phyloP scores from a whole-genome alignment of 1,284 basidiomycete species.

The Mycosarcoma maydis region DNA sequence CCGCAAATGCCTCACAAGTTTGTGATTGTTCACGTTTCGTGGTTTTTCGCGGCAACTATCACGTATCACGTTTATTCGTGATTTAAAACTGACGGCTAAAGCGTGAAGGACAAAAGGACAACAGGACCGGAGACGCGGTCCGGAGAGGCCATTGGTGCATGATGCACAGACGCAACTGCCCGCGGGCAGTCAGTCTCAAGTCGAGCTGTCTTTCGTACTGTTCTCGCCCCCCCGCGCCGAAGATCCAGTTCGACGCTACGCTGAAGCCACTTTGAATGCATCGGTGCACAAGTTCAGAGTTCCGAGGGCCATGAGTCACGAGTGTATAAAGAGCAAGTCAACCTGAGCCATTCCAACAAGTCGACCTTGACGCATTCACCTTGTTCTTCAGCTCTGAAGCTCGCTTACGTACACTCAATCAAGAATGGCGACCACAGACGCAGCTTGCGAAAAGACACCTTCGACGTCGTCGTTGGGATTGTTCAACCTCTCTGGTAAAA shows the following conservation, averaged over 20 bases:
- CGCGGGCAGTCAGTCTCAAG: neutral
- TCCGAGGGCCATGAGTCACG: no score
- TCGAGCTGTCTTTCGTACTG: neutral
- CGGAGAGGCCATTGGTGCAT: slow-evolving; percentile 4
- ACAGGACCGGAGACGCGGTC: slow-evolving; percentile 24
- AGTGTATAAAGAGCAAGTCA: neutral
- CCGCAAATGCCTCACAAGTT: no score
- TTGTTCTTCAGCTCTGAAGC: neutral
- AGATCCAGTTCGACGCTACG: neutral
- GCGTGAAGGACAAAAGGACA: no score
- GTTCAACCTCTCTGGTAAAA: slow-evolving; percentile 53
- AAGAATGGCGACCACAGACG: slow-evolving; percentile 26
- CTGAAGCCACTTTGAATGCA: neutral
- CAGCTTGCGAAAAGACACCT: slow-evolving; percentile 41
- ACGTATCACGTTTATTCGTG: no score
- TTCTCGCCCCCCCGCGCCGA: neutral
- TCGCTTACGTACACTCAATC: neutral
- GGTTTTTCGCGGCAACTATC: no score
- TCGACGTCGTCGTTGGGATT: slow-evolving; percentile 26
- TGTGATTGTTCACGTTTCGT: no score
- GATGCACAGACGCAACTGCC: slow-evolving; percentile 4
- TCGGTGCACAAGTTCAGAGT: no score
- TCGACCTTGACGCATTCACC: neutral
- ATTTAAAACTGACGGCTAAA: no score
- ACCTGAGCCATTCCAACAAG: neutral